Evolutionary conservation across 129 eudicot genomes (phyloP).

Genomic region (Helianthus annuus): DNA sequence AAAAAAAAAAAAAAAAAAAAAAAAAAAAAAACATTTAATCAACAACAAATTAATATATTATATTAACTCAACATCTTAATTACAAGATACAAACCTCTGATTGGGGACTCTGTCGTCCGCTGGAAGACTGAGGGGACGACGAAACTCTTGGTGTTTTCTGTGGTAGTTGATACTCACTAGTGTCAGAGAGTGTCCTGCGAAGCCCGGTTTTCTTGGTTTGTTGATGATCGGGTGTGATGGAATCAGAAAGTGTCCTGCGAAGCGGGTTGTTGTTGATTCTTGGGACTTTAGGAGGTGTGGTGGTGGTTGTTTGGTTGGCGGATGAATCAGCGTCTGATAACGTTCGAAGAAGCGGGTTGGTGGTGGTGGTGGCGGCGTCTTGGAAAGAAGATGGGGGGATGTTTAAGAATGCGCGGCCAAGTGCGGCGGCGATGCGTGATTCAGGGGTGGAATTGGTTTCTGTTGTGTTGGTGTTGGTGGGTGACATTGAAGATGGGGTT

Average conservation of each 20-base stretch:
- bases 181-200: conserved; percentile 11
- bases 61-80: not conserved
- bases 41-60: not conserved
- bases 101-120: conserved; percentile 5
- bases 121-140: not conserved
- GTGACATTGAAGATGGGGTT: conserved; percentile 14
- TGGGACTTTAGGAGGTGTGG: conserved; percentile 9
- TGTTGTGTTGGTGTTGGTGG: not conserved
- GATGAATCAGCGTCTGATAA: conserved; percentile 25
- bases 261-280: not conserved
- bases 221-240: not conserved
- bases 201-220: not conserved
- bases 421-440: conserved; percentile 18
- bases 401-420: conserved; percentile 13
- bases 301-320: conserved; percentile 5
- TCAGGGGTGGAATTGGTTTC: conserved; percentile 8
- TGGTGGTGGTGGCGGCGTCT: not conserved
- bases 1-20: not conserved
- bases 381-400: conserved; percentile 22
- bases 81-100: conserved; percentile 4
- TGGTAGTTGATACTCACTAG: not conserved
- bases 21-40: not conserved
- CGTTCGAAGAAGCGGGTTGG: conserved; percentile 8
- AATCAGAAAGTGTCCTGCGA: conserved; percentile 16
- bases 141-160: conserved; percentile 7